A percentile compares a stretch with the other conserved stretches of the same genome.
Conservation (phyloP, 1,284 basidiomycete species). For the Veloboletus limbatus region DNA sequence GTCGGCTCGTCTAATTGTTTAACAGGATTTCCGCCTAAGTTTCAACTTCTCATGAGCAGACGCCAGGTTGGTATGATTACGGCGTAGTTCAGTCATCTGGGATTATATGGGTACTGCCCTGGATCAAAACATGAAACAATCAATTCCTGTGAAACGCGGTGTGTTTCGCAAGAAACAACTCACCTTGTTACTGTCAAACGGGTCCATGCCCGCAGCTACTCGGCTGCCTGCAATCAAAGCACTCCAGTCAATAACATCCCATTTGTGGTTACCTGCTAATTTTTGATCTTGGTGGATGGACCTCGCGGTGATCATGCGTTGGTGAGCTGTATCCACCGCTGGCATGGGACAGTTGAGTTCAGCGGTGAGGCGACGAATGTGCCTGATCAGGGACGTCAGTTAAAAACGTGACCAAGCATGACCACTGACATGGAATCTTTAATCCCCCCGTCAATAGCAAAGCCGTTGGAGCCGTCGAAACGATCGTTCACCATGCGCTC, state of each 20-base stretch:
- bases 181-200: constrained; percentile 50
- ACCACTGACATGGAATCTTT: constrained; percentile 59
- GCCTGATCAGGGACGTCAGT: constrained; percentile 37
- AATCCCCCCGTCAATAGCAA: constrained; percentile 86
- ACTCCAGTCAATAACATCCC: constrained; percentile 70
- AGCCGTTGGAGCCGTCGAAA: constrained; percentile 79
- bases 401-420: not conserved
- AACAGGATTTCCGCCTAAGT: no score
- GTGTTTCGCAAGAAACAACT: not conserved
- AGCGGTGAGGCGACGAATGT: constrained; percentile 59
- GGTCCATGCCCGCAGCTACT: constrained; percentile 64
- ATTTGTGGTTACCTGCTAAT: constrained; percentile 43
- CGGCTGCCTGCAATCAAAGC: constrained; percentile 66
- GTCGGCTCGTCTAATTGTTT: no score
- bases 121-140: not conserved
- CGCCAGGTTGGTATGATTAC: no score
- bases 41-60: no score
- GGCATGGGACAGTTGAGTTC: constrained; percentile 81
- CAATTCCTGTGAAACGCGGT: not conserved
- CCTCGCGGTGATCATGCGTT: constrained; percentile 76
- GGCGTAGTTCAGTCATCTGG: constrained; percentile 17
- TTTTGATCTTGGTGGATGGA: constrained; percentile 56
- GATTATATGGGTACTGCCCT: constrained; percentile 23
- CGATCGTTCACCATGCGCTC: constrained; percentile 67
- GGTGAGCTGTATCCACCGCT: constrained; percentile 71